Percentiles rank a stretch among this genome's conserved stretches.
These are phyloP conservation scores for Panicum virgatum DNA, from an alignment of 202 grass and related monocot species.

Conservation along the genomic window DNA sequence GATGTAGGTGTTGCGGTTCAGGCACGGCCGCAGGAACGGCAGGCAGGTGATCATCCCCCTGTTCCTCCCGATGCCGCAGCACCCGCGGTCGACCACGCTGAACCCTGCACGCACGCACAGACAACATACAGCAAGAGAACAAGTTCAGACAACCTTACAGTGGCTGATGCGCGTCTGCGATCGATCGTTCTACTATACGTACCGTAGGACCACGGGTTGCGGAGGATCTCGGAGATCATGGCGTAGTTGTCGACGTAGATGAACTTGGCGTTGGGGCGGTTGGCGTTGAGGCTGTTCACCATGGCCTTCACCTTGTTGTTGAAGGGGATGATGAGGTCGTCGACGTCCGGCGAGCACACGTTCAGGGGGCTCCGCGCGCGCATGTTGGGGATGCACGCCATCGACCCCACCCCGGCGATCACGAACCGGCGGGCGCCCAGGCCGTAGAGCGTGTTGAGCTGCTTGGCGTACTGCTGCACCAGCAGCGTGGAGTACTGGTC, in stretches of 20 bases:
- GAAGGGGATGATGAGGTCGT: conserved; percentile 83
- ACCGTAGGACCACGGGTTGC: conserved; percentile 66
- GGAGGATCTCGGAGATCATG: conserved; percentile 79
- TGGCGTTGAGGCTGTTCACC: conserved; percentile 66
- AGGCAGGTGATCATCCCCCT: conserved; percentile 89
- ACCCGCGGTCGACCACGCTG: conserved; percentile 72
- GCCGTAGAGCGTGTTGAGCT: conserved; percentile 68
- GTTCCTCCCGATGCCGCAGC: conserved; percentile 90
- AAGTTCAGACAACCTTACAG: too few species aligned
- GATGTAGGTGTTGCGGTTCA: conserved; percentile 65
- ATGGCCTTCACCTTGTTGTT: conserved; percentile 81
- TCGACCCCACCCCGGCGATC: conserved; percentile 80
- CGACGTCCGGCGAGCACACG: conserved; percentile 75
- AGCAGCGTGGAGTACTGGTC: conserved; percentile 82
- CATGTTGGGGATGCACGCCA: conserved; percentile 98
- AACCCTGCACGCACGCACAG: conserved; percentile 49
- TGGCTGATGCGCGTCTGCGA: too few species aligned
- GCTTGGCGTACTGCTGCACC: conserved; percentile 71
- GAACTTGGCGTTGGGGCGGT: conserved; percentile 67
- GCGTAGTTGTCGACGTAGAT: conserved; percentile 81
- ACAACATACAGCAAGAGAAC: too few species aligned
- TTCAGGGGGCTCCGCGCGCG: conserved; percentile 55
- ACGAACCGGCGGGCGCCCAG: conserved; percentile 73
- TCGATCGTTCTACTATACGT: neutral
- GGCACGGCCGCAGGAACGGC: conserved; percentile 78